Conservation (phyloP, 1,139 yeast species). For the Yamadazyma conglobata region DNA sequence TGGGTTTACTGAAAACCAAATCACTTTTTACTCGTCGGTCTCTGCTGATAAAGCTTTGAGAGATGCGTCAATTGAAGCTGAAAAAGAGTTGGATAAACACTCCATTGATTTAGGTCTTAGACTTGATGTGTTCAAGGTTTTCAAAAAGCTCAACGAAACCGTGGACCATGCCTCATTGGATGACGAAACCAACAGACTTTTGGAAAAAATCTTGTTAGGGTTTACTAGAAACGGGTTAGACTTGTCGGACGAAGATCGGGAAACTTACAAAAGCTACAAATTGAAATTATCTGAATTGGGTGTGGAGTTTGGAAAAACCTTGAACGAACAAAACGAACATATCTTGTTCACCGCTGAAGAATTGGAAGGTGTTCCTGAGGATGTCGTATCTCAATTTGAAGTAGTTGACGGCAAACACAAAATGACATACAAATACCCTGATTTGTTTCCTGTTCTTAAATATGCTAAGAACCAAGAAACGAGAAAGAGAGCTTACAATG, state of each 20-base stretch:
- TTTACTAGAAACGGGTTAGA: slow-evolving; percentile 68
- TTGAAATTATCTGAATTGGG: slow-evolving; percentile 57
- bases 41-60: slow-evolving; percentile 59
- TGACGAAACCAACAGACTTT: slow-evolving; percentile 53
- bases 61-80: slow-evolving; percentile 67
- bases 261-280: slow-evolving; percentile 53
- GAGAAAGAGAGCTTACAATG: slow-evolving; percentile 61
- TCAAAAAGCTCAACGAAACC: slow-evolving; percentile 48
- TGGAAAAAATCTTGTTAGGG: slow-evolving; percentile 53
- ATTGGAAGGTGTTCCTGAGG: slow-evolving; percentile 70
- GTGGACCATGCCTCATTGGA: slow-evolving; percentile 33
- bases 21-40: slow-evolving; percentile 68
- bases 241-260: slow-evolving; percentile 52
- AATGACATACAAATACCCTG: slow-evolving; percentile 81
- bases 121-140: slow-evolving; percentile 60
- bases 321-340: slow-evolving; percentile 68
- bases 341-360: slow-evolving; percentile 59
- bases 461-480: slow-evolving; percentile 62
- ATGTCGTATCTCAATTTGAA: slow-evolving; percentile 57
- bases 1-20: slow-evolving; percentile 41
- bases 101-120: slow-evolving; percentile 64
- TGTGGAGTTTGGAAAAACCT: slow-evolving; percentile 57
- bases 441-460: slow-evolving; percentile 70
- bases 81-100: slow-evolving; percentile 51
- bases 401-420: slow-evolving; percentile 47